Evolutionary conservation across 225 moss, liverwort and hornwort species (phyloP).

Genomic region (Marchantia paleacea): DNA sequence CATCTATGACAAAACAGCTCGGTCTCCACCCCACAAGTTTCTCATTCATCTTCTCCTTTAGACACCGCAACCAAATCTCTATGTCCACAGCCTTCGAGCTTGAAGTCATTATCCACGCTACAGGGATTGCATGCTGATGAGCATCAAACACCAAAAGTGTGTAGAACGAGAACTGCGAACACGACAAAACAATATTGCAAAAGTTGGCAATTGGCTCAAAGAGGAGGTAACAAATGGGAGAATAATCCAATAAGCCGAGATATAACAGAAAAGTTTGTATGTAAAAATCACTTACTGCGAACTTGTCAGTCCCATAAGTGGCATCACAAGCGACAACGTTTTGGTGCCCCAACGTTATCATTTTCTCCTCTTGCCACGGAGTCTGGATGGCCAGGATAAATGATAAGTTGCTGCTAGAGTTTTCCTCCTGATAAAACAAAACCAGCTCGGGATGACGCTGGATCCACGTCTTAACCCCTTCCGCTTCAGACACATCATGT

Average conservation of each 20-base stretch:
- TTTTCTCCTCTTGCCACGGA: conserved; percentile 52
- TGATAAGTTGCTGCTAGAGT: conserved; percentile 37
- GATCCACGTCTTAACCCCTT: conserved; percentile 48
- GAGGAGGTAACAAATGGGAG: background rate
- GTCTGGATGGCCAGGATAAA: conserved; percentile 50
- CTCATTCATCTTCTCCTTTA: conserved; percentile 53
- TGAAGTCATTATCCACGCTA: conserved; percentile 52
- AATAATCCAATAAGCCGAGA: background rate
- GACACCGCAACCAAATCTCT: conserved; percentile 46
- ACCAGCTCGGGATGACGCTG: conserved; percentile 53
- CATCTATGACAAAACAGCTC: conserved; percentile 48
- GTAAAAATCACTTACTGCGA: conserved; percentile 26
- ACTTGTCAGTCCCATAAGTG: conserved; percentile 41
- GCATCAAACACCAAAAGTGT: conserved; percentile 49
- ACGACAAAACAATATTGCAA: background rate
- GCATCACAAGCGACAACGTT: conserved; percentile 51
- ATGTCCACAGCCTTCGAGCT: conserved; percentile 44
- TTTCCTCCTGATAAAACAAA: conserved; percentile 46
- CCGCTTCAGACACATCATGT: conserved; percentile 42
- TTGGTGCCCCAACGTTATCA: conserved; percentile 48
- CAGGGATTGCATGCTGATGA: conserved; percentile 47
- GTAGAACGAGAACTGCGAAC: conserved; percentile 47
- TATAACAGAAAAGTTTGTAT: background rate
- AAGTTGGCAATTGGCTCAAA: background rate
- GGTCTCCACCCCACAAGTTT: conserved; percentile 54